Evolutionary conservation across 805 yeast species (phyloP).

Genomic region (Ogataea trehalophila): DNA sequence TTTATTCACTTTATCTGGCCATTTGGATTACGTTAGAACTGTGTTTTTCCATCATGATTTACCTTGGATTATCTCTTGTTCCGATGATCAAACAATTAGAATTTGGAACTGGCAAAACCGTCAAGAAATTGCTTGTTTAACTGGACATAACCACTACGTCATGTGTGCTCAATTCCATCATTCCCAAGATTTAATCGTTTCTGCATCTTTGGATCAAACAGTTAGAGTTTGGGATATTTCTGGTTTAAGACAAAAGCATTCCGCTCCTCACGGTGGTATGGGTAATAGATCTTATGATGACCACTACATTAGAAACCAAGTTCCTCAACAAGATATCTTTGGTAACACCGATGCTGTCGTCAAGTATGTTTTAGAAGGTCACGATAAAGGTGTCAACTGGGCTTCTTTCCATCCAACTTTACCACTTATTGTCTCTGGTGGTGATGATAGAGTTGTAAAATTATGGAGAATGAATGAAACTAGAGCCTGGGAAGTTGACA

Average conservation of each 20-base stretch:
- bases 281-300: constrained; percentile 42
- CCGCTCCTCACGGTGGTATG: constrained; percentile 53
- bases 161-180: constrained; percentile 99
- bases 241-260: constrained; percentile 90
- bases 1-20: constrained; percentile 86
- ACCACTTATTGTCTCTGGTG: constrained; percentile 91
- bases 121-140: constrained; percentile 91
- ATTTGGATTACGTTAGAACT: constrained; percentile 91
- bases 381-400: constrained; percentile 98
- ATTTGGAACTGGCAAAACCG: constrained; percentile 99
- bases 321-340: constrained; percentile 86
- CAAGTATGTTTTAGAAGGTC: constrained; percentile 95
- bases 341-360: constrained; percentile 93
- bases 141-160: constrained; percentile 98
- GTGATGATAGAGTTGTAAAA: constrained; percentile 93
- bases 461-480: constrained; percentile 97
- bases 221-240: constrained; percentile 98
- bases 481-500: constrained; percentile 98
- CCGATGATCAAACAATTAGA: constrained; percentile 97
- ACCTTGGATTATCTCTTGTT: constrained; percentile 95
- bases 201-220: constrained; percentile 96
- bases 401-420: constrained; percentile 96
- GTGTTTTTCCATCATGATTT: constrained; percentile 92
- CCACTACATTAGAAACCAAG: constrained; percentile 50
- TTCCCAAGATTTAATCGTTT: constrained; percentile 86